Evolutionary conservation across 129 eudicot species (phyloP).

Genomic region (Kitagawia praeruptora): DNA sequence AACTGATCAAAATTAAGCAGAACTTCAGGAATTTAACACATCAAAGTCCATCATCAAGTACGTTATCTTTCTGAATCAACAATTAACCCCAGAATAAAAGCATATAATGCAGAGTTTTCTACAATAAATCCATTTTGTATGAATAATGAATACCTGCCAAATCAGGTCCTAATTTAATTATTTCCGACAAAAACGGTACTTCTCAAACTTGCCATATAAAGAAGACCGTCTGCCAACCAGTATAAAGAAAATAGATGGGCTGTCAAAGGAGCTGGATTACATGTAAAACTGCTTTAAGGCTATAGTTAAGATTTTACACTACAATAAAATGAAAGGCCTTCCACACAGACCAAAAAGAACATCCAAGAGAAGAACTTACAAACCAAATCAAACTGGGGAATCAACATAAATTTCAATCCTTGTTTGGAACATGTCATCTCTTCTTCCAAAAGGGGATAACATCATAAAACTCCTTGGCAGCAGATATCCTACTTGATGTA

Average conservation of each 20-base stretch:
- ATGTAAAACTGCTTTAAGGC: constrained; percentile 2
- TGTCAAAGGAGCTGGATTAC: not conserved
- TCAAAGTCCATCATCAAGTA: not conserved
- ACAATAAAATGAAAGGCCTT: constrained; percentile 2
- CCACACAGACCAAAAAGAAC: not conserved
- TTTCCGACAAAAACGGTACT: not conserved
- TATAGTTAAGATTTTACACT: constrained; percentile 4
- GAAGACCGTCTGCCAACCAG: not conserved
- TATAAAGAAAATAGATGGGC: not conserved
- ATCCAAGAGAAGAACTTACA: constrained; percentile 9
- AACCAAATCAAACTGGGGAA: constrained; percentile 9
- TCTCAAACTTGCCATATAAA: not conserved
- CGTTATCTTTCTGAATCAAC: not conserved
- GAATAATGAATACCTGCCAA: not conserved
- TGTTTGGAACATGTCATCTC: not conserved
- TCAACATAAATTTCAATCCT: constrained; percentile 2
- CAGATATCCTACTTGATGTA: constrained; percentile 14
- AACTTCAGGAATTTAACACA: not conserved
- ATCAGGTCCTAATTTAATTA: constrained; percentile 1
- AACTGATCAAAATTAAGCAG: not conserved
- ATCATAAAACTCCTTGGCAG: not conserved
- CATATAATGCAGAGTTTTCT: not conserved
- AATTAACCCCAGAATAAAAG: not conserved
- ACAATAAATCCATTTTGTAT: not conserved
- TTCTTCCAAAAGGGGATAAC: not conserved